Evolutionary conservation across 1,139 yeast species (phyloP).

Genomic region (Yamadazyma dendronema): DNA sequence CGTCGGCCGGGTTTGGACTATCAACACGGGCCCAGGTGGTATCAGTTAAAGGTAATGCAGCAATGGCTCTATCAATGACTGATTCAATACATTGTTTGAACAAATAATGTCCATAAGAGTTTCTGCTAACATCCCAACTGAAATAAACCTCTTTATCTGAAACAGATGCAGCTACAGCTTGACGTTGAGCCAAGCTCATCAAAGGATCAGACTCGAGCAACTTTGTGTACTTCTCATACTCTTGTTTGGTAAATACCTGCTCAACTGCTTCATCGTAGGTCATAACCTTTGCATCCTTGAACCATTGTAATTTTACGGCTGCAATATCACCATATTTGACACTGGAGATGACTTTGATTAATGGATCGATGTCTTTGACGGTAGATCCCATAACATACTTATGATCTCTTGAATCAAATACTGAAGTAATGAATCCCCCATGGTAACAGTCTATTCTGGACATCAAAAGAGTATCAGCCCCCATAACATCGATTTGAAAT

Average conservation of each 20-base stretch:
- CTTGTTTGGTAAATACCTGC: slow-evolving; percentile 15
- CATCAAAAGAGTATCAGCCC: slow-evolving; percentile 54
- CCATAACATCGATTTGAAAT: slow-evolving; percentile 66
- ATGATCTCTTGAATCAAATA: slow-evolving; percentile 40
- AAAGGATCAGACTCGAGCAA: slow-evolving; percentile 19
- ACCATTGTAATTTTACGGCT: slow-evolving; percentile 43
- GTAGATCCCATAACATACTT: slow-evolving; percentile 16
- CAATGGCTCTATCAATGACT: slow-evolving; percentile 51
- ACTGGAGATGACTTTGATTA: slow-evolving; percentile 40
- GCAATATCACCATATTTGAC: slow-evolving; percentile 7
- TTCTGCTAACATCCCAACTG: slow-evolving; percentile 60
- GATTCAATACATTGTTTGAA: slow-evolving; percentile 50
- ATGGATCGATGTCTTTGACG: slow-evolving; percentile 37
- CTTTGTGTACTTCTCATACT: slow-evolving; percentile 12
- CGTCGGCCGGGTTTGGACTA: slow-evolving; percentile 52
- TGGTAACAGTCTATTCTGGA: slow-evolving; percentile 64
- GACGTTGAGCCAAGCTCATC: slow-evolving; percentile 18
- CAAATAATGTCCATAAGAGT: slow-evolving; percentile 55
- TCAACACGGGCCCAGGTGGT: slow-evolving; percentile 60
- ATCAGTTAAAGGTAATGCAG: slow-evolving; percentile 57
- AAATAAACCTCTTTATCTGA: slow-evolving; percentile 34
- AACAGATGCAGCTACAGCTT: slow-evolving; percentile 29
- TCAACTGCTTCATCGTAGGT: slow-evolving; percentile 53
- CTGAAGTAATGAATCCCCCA: slow-evolving; percentile 51
- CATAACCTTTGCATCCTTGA: slow-evolving; percentile 33